phyloP scores from a whole-genome alignment of 768 basidiomycete genomes.

The Tulasnella sp. region DNA sequence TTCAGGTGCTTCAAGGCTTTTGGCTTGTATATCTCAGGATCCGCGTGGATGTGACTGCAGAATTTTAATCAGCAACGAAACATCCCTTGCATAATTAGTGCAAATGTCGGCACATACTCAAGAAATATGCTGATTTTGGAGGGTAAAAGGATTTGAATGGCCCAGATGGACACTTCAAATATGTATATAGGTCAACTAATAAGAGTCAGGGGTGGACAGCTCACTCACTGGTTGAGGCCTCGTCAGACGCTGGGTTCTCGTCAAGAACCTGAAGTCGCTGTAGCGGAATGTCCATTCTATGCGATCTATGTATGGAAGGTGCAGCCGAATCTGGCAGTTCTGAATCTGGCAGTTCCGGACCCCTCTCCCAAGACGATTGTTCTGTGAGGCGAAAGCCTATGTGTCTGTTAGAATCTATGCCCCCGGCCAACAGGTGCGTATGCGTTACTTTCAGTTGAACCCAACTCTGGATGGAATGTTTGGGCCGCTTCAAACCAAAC shows the following conservation, averaged over 20 bases:
- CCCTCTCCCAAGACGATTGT: background rate
- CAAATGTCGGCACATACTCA: slow-evolving; percentile 1
- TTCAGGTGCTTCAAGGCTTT: slow-evolving; percentile 53
- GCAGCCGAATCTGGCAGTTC: background rate
- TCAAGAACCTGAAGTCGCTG: background rate
- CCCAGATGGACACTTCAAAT: slow-evolving; percentile 1
- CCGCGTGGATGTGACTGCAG: background rate
- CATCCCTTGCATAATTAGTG: background rate
- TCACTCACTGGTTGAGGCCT: background rate
- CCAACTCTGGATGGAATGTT: slow-evolving; percentile 22
- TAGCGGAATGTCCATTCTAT: background rate
- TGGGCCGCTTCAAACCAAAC: too few relatives aligned
- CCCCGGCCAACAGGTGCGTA: too few relatives aligned
- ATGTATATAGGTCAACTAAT: background rate
- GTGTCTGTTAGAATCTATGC: too few relatives aligned
- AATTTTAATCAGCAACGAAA: background rate
- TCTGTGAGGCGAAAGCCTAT: background rate
- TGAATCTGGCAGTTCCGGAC: background rate
- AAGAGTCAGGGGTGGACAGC: background rate
- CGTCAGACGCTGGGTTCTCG: background rate
- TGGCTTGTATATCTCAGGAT: background rate
- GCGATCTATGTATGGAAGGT: background rate
- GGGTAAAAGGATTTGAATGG: slow-evolving; percentile 8
- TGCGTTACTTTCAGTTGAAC: background rate
- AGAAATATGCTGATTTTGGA: slow-evolving; percentile 8